phyloP scores from a whole-genome alignment of 1,284 basidiomycete genomes.

The Gomphus bonarii region DNA sequence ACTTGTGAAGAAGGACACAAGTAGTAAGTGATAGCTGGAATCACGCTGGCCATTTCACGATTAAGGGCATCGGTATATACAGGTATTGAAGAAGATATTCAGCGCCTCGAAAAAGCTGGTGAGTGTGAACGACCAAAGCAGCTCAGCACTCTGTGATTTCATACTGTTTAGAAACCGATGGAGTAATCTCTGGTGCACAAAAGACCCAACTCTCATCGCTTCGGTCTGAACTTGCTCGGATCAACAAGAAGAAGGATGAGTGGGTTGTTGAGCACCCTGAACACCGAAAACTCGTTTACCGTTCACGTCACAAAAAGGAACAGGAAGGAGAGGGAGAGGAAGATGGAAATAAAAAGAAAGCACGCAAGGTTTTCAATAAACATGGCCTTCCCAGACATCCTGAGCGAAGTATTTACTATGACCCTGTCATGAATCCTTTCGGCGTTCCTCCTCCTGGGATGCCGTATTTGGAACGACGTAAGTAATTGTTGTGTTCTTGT shows the following conservation, averaged over 20 bases:
- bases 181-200: slow-evolving; percentile 30
- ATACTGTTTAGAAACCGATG: slow-evolving; percentile 8
- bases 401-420: slow-evolving; percentile 86
- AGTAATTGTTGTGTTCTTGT: slow-evolving; percentile 22
- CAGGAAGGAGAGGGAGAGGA: slow-evolving; percentile 29
- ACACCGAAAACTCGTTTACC: slow-evolving; percentile 69
- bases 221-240: slow-evolving; percentile 67
- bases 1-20: slow-evolving; percentile 81
- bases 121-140: not conserved
- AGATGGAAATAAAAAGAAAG: slow-evolving; percentile 28
- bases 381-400: slow-evolving; percentile 77
- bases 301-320: slow-evolving; percentile 27
- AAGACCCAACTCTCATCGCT: slow-evolving; percentile 50
- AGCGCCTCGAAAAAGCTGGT: slow-evolving; percentile 10
- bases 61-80: not conserved
- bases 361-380: slow-evolving; percentile 66
- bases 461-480: slow-evolving; percentile 84
- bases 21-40: slow-evolving; percentile 33
- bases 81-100: slow-evolving; percentile 12
- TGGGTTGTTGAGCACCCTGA: slow-evolving; percentile 89
- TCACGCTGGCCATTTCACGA: not conserved
- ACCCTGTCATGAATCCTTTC: slow-evolving; percentile 87
- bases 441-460: slow-evolving; percentile 95
- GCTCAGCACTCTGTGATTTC: not conserved
- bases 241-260: slow-evolving; percentile 79